phyloP scores from a whole-genome alignment of 108 stramenopile species.

The Epithemia pelagica region DNA sequence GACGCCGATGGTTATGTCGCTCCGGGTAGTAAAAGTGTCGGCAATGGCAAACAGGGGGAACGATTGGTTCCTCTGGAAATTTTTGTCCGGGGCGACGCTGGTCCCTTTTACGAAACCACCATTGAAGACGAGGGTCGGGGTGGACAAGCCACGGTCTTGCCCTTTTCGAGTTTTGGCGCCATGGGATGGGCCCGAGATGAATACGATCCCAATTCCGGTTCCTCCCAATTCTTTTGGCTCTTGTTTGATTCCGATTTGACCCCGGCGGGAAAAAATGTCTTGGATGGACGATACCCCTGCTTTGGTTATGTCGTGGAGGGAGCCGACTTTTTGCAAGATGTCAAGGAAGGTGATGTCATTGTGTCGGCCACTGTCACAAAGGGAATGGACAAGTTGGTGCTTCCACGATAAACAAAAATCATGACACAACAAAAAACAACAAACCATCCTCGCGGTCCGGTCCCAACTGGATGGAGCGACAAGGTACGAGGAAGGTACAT shows the following conservation, averaged over 20 bases:
- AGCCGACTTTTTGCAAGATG: slow-evolving; percentile 81
- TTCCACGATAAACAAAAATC: slow-evolving; percentile 5
- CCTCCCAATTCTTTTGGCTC: slow-evolving; percentile 95
- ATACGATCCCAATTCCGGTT: slow-evolving; percentile 89
- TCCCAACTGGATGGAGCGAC: too few relatives aligned
- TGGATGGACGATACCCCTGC: slow-evolving; percentile 90
- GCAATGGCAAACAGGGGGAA: slow-evolving; percentile 73
- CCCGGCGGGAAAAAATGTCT: slow-evolving; percentile 96
- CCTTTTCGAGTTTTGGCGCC: slow-evolving; percentile 91
- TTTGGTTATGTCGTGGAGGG: slow-evolving; percentile 95
- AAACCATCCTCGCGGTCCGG: too few relatives aligned
- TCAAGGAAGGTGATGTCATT: slow-evolving; percentile 93
- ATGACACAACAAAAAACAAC: too few relatives aligned
- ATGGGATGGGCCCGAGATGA: slow-evolving; percentile 97
- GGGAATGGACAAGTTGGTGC: slow-evolving; percentile 47
- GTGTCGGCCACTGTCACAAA: slow-evolving; percentile 87
- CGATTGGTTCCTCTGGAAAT: slow-evolving; percentile 92
- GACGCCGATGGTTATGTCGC: slow-evolving; percentile 87
- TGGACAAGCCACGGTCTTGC: slow-evolving; percentile 86
- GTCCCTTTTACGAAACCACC: slow-evolving; percentile 85
- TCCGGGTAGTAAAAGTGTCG: slow-evolving; percentile 65
- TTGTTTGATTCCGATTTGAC: slow-evolving; percentile 96
- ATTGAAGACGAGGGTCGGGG: slow-evolving; percentile 96
- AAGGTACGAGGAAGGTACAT: too few relatives aligned
- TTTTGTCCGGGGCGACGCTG: slow-evolving; percentile 79